Percentiles rank a stretch among this genome's conserved stretches.
Evolutionary conservation across 2,329 filamentous ascomycete species (phyloP).

Genomic region (Aspergillus novoparasiticus): DNA sequence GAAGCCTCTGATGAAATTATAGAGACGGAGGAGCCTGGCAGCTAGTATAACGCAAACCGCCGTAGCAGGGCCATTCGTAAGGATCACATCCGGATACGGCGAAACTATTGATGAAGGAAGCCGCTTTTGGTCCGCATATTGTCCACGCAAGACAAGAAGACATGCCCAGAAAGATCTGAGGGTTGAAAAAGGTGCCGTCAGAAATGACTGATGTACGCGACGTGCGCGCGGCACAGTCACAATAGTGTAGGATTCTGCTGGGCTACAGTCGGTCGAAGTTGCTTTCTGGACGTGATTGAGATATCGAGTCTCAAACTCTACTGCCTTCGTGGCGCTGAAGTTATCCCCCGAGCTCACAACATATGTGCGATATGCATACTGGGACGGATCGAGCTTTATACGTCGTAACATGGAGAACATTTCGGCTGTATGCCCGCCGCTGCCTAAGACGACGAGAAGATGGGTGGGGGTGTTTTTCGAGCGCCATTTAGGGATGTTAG

Average conservation of each 20-base stretch:
- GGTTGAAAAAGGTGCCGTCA: conserved; percentile 71
- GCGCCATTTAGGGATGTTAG: conserved; percentile 32
- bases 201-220: conserved; percentile 76
- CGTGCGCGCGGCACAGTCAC: conserved; percentile 74
- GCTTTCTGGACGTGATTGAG: conserved; percentile 13
- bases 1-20: conserved; percentile 33
- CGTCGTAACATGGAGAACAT: conserved; percentile 83
- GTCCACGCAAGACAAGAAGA: conserved; percentile 55
- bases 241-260: conserved; percentile 59
- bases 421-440: conserved; percentile 91
- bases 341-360: conserved; percentile 75
- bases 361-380: conserved; percentile 73
- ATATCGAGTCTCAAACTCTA: conserved; percentile 61
- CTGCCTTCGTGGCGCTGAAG: conserved; percentile 66
- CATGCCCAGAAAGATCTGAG: conserved; percentile 67
- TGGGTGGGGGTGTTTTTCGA: conserved; percentile 51
- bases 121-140: conserved; percentile 35
- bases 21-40: conserved; percentile 58
- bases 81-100: conserved; percentile 70
- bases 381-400: conserved; percentile 49
- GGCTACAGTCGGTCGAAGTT: conserved; percentile 11
- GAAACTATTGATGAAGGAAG: conserved; percentile 28
- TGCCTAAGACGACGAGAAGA: conserved; percentile 81
- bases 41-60: conserved; percentile 74
- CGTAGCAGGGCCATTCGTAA: conserved; percentile 88